Base-by-base conservation (phyloP, 306 rosid genomes). In the Cercis canadensis region DNA sequence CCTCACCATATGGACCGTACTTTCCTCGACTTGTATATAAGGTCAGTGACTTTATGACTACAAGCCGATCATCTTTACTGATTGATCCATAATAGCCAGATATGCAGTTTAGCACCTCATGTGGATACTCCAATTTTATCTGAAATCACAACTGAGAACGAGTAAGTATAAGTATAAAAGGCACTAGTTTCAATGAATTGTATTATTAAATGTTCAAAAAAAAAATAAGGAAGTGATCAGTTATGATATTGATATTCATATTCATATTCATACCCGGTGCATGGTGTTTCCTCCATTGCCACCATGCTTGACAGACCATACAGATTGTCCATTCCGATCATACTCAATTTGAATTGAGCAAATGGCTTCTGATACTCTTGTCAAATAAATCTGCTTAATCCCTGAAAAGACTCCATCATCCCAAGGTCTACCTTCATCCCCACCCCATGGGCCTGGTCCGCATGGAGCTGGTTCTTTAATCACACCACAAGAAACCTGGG, bases 371-470 rank as follows among this genome's bases (percentile, higher is more conserved):
- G 83, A 59, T 63, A 84, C 75, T 78, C 75, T 87, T 51, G 92
- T 88, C 75, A 93, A 61, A 74, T 88, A 89, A 67, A 93, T 90
- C 82, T 88, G 98, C 81, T 80, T 82, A 29, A 90, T 88, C 47
- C 96, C 98, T 6, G 84, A 70, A 76, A 83, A 93, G 7, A 93
- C 98, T 40, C 98, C 97, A 75, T 93, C 98, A 59, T 93, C 98
- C 97, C 98, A 93, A 0, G 89, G 74, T 74, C 84, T 88, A 9
- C 98, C 98, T 66, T 90, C 97, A 32, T 90, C 96, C 45, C 98
- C 98, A n/a, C 98, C 98, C 98, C 98, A 89, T 39, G 98, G 98
- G 41, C 98, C 98, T 37, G 98, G 94, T 64, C 97, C 97, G 69
- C 89, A 82, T 55, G 92, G 94, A 11, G 89, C 91, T 62, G 96